Base-by-base conservation (phyloP, 2,329 filamentous ascomycete species). In the Blastomyces percursus region DNA sequence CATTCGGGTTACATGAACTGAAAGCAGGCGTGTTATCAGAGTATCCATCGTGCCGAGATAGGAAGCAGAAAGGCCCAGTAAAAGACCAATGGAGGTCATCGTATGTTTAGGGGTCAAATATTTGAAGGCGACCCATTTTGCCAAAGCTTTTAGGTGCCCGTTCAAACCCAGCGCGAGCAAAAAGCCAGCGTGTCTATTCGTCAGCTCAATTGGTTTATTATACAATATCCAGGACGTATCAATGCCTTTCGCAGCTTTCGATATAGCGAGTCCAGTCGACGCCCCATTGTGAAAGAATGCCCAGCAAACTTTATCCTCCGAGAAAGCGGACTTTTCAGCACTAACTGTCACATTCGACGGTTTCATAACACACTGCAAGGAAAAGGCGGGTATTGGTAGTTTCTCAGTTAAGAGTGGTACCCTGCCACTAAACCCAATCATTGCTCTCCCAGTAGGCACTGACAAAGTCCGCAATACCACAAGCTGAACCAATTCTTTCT, bases 221-320 rank as follows among this genome's bases (percentile, higher is more conserved):
- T 95, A 99, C 42, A 96, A 82, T 67, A 99, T 96, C 95, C 95
- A 99, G 0, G 93, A 97, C 0, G 92, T 96, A 71, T 99, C 94
- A 66, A 99, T 97, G 3, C 93, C 93, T 70, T 91, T 91, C 3
- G 92, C 93, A 62, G 90, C 84, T 14, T 87, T 88, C 6, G 94
- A 96, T 60, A 99, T 96, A 63, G 91, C 90, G 32, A 99, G 78
- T 2, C 94, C 94, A 30, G 90, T 90, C n/a, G 93, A 89, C 38
- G 95, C 93, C 7, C 94, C 94, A 63, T 95, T 91, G 73, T 99
- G 94, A 76, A 99, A 99, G 76, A 96, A 99, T 0, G 93, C 92
- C 94, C 94, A 99, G 71, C 91, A 93, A 50, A 96, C 91, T 74
- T 96, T 97, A 69, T 99, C 94, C 76, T 99, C 94, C 0, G 90